Evolutionary conservation across 768 basidiomycete species (phyloP), one percentile per base, ranked within the genome.

Genomic region (Pulveroboletus frians): DNA sequence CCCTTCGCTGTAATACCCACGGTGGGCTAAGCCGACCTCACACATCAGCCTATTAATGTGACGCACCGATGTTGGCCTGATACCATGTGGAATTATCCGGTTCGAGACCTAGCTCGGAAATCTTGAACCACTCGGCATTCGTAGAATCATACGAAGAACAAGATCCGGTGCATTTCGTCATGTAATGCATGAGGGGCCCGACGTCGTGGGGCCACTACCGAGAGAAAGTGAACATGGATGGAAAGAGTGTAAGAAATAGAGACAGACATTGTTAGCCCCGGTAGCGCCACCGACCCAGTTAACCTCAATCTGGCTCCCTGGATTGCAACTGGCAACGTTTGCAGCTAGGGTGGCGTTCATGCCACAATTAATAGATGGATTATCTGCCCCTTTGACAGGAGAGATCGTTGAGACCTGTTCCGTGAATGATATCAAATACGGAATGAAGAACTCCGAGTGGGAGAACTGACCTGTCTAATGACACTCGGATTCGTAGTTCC

Each of bases 131-230:
- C 55, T 81, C 71, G 5, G 84, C 80, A 31, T 71, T 64, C 11
- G 73, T 69, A 4, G 78, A 66, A 60, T 85, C 74, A 63, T 81
- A 86, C 52, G 80, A 64, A 51, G 74, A 72, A 66, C 87, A 88
- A 21, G 77, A 59, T 0, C 72, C 68, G 37, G 63, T 66, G 57
- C 88, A 90, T 41, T 71, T 66, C 4, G 85, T 76, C 77, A 90
- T 75, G 66, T 88, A 89, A 42, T 83, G 85, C 67, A 88, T 69
- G 69, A 87, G 71, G 1, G 85, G 85, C 1, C 86, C 87, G 15
- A 70, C 76, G 46, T 79, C 70, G 62, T 87, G 79, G 2, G 70
- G 70, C 79, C 77, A 79, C 70, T 76, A 38, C 30, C 13, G 14
- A 47, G 39, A 15, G 27, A 26, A 27, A 9, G 6, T 50, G 4